Conservation (phyloP, 495 filamentous ascomycete species). For the Cercophora sp. region DNA sequence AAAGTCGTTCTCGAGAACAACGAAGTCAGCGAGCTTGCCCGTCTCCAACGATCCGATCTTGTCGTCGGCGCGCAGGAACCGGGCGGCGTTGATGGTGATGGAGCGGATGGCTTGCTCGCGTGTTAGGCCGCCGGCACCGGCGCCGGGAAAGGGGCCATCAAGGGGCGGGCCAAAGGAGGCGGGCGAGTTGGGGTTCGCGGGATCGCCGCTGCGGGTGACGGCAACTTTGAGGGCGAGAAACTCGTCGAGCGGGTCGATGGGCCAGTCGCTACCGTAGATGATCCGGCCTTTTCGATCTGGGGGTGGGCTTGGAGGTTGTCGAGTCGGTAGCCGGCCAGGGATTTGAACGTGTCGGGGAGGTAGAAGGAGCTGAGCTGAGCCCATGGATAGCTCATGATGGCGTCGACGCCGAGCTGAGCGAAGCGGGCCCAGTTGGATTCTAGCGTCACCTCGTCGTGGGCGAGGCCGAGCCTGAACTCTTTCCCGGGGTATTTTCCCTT, state of each 20-base stretch:
- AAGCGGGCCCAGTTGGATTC: neutral
- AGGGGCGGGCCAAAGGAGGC: neutral
- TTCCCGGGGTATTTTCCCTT: neutral
- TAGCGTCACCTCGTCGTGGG: neutral
- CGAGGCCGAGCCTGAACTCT: neutral
- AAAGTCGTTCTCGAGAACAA: neutral
- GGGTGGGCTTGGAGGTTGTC: neutral
- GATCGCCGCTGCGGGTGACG: neutral
- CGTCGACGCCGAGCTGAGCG: slow-evolving; percentile 2
- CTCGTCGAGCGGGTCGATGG: neutral
- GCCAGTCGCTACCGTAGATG: slow-evolving; percentile 1
- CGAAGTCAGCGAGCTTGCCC: neutral
- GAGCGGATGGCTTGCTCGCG: slow-evolving; percentile 1
- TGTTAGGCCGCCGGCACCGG: neutral
- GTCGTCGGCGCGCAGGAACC: neutral
- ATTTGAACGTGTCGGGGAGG: neutral
- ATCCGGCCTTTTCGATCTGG: neutral
- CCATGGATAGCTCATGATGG: neutral
- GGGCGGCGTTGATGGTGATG: neutral
- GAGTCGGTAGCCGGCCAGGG: neutral
- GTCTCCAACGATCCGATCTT: neutral
- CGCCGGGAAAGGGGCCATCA: neutral
- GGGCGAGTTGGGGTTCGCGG: neutral
- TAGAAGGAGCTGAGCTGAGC: slow-evolving; percentile 1
- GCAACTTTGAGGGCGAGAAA: neutral